A percentile compares a stretch with the other conserved stretches of the same genome.
Evolutionary conservation across 257 asterid genomes (phyloP).

Genomic region (Nicotiana otophora): DNA sequence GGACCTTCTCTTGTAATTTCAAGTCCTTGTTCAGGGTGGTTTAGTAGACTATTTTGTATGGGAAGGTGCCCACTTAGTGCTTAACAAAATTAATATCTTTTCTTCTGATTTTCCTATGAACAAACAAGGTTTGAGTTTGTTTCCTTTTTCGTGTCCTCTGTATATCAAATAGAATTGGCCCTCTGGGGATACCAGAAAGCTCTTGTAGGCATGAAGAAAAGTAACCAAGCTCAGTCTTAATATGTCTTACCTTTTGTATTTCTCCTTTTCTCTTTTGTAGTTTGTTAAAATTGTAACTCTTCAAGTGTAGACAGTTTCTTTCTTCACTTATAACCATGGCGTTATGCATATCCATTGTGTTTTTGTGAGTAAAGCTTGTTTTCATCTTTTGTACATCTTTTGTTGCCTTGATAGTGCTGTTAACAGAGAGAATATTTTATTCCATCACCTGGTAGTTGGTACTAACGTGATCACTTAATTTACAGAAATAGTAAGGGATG

Average conservation of each 20-base stretch:
- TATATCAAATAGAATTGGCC: neutral
- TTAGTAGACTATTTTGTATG: neutral
- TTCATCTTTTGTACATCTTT: neutral
- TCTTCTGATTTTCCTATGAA: conserved; percentile 1
- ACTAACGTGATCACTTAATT: conserved; percentile 5
- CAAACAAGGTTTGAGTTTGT: neutral
- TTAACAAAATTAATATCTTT: neutral
- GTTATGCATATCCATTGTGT: neutral
- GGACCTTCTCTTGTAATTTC: neutral
- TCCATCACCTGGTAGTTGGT: neutral
- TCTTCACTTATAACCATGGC: neutral
- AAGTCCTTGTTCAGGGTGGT: neutral
- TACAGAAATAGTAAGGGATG: conserved; percentile 89
- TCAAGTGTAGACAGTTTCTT: neutral
- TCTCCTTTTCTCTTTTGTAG: neutral
- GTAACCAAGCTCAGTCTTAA: neutral
- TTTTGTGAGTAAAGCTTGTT: neutral
- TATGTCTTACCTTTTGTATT: neutral
- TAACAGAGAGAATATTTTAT: neutral
- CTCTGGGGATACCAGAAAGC: neutral
- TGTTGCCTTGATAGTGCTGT: neutral
- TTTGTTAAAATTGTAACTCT: neutral
- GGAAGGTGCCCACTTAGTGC: neutral
- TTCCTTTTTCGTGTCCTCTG: neutral
- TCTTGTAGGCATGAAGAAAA: neutral